A percentile compares a stretch with the other conserved stretches of the same genome.
Evolutionary conservation across 108 stramenopile genomes (phyloP).

Genomic region (Pseudonitzschia multiseries): DNA sequence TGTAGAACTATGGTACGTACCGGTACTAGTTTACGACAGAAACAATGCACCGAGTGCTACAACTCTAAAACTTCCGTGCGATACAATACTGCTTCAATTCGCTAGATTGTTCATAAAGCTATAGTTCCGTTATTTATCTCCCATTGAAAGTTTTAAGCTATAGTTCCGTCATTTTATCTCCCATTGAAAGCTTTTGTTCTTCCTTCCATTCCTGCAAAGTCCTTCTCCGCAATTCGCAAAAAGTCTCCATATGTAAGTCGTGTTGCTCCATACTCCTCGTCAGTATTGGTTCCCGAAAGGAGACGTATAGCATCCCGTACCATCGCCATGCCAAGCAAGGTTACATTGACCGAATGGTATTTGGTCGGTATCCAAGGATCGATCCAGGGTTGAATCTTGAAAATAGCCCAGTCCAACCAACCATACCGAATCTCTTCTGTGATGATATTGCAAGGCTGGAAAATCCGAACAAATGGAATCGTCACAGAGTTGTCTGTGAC

Average conservation of each 20-base stretch:
- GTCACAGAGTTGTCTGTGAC: background rate
- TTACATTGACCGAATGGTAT: slow-evolving; percentile 23
- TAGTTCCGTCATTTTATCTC: background rate
- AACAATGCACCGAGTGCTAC: too few relatives aligned
- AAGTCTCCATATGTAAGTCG: slow-evolving; percentile 7
- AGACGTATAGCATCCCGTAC: slow-evolving; percentile 16
- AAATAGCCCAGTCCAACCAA: slow-evolving; percentile 26
- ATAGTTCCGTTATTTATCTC: too few relatives aligned
- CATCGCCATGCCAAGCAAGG: slow-evolving; percentile 23
- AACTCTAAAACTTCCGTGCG: too few relatives aligned
- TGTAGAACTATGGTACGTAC: too few relatives aligned
- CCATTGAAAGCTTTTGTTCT: background rate
- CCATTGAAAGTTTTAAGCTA: background rate
- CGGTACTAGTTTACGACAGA: too few relatives aligned
- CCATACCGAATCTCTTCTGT: slow-evolving; percentile 27
- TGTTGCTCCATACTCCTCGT: background rate
- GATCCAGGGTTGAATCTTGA: slow-evolving; percentile 12
- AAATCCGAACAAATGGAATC: slow-evolving; percentile 21
- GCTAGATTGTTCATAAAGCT: too few relatives aligned
- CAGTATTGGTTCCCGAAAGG: background rate
- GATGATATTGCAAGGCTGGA: slow-evolving; percentile 23
- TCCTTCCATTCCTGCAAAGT: slow-evolving; percentile 8
- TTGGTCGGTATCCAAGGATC: slow-evolving; percentile 19
- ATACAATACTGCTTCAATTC: too few relatives aligned
- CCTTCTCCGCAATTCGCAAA: background rate